Conservation (phyloP, 257 asterid genomes). For the Henckelia pumila region DNA sequence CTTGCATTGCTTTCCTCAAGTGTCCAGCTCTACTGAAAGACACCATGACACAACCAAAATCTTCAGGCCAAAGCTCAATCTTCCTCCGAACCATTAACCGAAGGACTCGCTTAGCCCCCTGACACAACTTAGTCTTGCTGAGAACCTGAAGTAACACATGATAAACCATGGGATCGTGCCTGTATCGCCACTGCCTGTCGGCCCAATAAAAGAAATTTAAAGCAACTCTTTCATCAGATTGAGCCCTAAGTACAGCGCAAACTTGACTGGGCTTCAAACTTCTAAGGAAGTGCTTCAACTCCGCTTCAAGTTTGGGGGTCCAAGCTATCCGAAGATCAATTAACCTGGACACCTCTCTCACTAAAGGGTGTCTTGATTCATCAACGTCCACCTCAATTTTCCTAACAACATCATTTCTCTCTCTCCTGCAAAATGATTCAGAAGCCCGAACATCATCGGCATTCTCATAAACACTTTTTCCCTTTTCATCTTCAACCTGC, state of each 20-base stretch:
- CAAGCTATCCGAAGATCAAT: slow-evolving; percentile 56
- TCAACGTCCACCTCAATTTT: slow-evolving; percentile 49
- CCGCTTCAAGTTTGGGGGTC: slow-evolving; percentile 31
- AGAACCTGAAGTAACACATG: slow-evolving; percentile 72
- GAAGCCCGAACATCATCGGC: slow-evolving; percentile 58
- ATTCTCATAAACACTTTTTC: slow-evolving; percentile 30
- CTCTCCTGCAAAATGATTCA: slow-evolving; percentile 40
- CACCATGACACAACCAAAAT: slow-evolving; percentile 87
- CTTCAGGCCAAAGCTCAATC: slow-evolving; percentile 58
- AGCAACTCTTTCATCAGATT: slow-evolving; percentile 78
- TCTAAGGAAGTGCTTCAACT: slow-evolving; percentile 62
- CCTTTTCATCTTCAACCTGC: slow-evolving; percentile 41
- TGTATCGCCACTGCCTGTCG: slow-evolving; percentile 84
- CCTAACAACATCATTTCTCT: slow-evolving; percentile 28
- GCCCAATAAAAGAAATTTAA: slow-evolving; percentile 89
- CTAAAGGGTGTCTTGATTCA: slow-evolving; percentile 75
- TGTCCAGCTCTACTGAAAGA: slow-evolving; percentile 92
- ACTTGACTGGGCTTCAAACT: slow-evolving; percentile 72
- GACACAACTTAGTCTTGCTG: slow-evolving; percentile 82
- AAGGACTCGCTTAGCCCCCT: slow-evolving; percentile 87
- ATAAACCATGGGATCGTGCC: slow-evolving; percentile 69
- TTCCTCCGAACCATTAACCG: slow-evolving; percentile 61
- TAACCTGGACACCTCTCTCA: slow-evolving; percentile 71
- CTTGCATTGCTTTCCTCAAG: slow-evolving; percentile 74
- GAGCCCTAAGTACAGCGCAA: slow-evolving; percentile 71